Evolutionary conservation across 1,284 basidiomycete genomes (phyloP), one percentile per base, ranked within the genome.

Genomic region (Rugosomyces carneus): DNA sequence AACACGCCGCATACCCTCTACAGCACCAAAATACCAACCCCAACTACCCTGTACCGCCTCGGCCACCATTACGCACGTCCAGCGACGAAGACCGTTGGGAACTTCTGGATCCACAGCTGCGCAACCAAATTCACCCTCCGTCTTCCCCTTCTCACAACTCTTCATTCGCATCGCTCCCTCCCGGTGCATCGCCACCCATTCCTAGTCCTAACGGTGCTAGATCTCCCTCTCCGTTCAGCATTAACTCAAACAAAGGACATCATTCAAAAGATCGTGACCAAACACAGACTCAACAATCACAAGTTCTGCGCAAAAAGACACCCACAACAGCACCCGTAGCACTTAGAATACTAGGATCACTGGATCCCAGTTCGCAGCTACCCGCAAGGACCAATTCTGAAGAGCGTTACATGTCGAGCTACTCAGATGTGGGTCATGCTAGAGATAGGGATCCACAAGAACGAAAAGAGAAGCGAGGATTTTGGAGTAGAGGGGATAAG

Each of bases 311-410:
- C 5, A 64, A 63, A 56, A 63, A 60, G 44, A 19, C 18, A 37
- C 36, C 36, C 5, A 34, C 60, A 5, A 53, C 52, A 42, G 61
- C 62, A 2, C 62, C 64, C 2, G 64, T 59, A 3, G 78, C 76
- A 0, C 59, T 81, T 16, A 74, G 73, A 16, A 81, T 84, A 32
- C 65, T 84, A 45, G 69, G 68, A 43, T 69, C 81, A 6, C 64
- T 84, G 5, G 80, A 84, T 46, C 78, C 72, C 21, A 66, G 64
- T 23, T 56, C 64, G 9, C 61, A 60, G 18, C 26, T 60, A 18
- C 26, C 53, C 3, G 51, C 42, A 45, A 64, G 56, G 47, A 57
- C 36, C 51, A 64, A 42, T 53, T 63, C 62, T 4, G 63, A 67
- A 40, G 64, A 69, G 61, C 7, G 69, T 57, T 53, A 56, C 49